Conservation (phyloP, 768 basidiomycete genomes). For the Mycena latifolia region DNA sequence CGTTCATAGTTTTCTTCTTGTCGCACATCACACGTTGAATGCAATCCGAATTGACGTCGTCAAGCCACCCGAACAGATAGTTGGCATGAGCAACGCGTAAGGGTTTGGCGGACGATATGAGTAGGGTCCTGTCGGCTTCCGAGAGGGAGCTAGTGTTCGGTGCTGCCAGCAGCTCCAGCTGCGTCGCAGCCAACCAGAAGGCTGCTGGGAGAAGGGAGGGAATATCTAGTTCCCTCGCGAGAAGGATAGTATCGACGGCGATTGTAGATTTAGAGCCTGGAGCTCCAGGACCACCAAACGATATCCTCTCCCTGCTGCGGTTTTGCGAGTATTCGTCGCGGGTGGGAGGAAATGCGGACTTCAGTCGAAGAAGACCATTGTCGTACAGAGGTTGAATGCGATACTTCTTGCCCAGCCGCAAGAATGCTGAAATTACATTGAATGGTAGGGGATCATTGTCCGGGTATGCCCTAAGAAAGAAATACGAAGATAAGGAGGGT, state of each 20-base stretch:
- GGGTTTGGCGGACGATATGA: not conserved
- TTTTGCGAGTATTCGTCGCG: not conserved
- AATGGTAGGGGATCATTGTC: constrained; percentile 5
- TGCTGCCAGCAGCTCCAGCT: not conserved
- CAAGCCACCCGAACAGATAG: constrained; percentile 12
- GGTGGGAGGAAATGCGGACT: not conserved
- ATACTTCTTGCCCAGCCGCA: constrained; percentile 4
- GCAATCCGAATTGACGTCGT: constrained; percentile 5
- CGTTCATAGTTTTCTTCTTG: not conserved
- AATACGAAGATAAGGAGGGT: not conserved
- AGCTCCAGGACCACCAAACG: not conserved
- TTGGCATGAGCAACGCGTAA: not conserved
- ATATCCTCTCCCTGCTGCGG: not conserved
- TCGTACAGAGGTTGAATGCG: constrained; percentile 7
- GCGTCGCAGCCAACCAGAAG: not conserved
- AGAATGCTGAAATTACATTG: constrained; percentile 2
- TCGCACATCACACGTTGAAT: not conserved
- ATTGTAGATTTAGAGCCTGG: not conserved
- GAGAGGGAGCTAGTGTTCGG: not conserved
- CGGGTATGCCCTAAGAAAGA: constrained; percentile 12
- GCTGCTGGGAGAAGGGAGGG: not conserved
- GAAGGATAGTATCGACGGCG: not conserved
- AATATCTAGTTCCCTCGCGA: constrained; percentile 6
- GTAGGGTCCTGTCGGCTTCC: not conserved
- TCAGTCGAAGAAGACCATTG: not conserved